Conservation (phyloP, 2,329 filamentous ascomycete species). For the Cercospora canescens region DNA sequence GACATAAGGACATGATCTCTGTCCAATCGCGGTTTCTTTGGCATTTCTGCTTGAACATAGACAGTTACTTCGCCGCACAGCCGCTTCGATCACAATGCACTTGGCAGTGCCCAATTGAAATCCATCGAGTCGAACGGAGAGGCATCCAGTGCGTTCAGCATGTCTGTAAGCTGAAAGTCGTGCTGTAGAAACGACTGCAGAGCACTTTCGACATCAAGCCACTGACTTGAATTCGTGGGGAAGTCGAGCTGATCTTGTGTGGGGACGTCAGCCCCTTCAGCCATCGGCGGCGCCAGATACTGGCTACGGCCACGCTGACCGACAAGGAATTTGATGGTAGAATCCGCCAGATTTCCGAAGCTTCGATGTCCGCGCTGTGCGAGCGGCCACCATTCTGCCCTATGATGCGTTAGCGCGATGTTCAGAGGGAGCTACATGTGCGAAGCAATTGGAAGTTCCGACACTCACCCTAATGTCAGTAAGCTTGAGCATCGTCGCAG, state of each 20-base stretch:
- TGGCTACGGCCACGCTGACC: neutral
- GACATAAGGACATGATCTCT: too few relatives aligned
- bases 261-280: neutral
- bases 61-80: too few relatives aligned
- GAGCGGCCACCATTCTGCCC: slow-evolving; percentile 7
- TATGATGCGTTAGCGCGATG: neutral
- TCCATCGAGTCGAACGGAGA: neutral
- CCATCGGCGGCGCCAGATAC: neutral
- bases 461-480: slow-evolving; percentile 2
- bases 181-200: slow-evolving; percentile 7
- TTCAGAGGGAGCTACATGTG: neutral
- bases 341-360: slow-evolving; percentile 3
- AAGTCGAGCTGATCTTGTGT: neutral
- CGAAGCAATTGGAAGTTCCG: neutral
- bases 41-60: too few relatives aligned
- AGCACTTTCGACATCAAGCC: neutral
- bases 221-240: neutral
- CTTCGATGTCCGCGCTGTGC: neutral
- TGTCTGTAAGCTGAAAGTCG: slow-evolving; percentile 1
- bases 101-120: neutral
- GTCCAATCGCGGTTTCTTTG: too few relatives aligned
- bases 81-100: neutral
- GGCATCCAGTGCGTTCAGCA: neutral
- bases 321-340: neutral
- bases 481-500: slow-evolving; percentile 3